Percentiles rank a stretch among this genome's conserved stretches.
Conservation (phyloP, 1,284 basidiomycete species). For the Phenoliferia sp. region DNA sequence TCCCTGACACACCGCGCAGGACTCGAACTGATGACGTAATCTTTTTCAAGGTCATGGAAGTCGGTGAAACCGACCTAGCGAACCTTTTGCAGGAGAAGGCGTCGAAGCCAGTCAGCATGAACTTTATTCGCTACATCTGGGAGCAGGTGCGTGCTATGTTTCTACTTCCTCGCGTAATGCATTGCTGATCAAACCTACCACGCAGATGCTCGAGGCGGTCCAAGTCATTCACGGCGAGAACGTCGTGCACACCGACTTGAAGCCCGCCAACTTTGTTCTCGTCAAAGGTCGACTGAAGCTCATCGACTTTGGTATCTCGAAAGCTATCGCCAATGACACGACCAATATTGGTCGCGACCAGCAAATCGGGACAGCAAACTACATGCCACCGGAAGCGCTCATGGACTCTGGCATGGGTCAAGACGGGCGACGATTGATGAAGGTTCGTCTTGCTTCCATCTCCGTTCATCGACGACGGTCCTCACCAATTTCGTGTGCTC, state of each 20-base stretch:
- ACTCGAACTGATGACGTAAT: neutral
- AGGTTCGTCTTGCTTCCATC: constrained; percentile 24
- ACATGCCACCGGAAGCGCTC: constrained; percentile 85
- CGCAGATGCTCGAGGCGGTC: constrained; percentile 88
- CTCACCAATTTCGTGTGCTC: neutral
- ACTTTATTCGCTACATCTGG: constrained; percentile 91
- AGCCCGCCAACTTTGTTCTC: constrained; percentile 92
- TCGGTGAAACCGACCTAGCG: constrained; percentile 83
- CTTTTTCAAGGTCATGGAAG: constrained; percentile 79
- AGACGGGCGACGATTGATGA: constrained; percentile 35
- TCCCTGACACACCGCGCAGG: neutral
- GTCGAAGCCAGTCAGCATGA: constrained; percentile 75
- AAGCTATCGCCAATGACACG: constrained; percentile 93
- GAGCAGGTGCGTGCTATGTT: constrained; percentile 65
- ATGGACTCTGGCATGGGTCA: constrained; percentile 34
- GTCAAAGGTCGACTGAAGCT: constrained; percentile 88
- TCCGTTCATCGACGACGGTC: neutral
- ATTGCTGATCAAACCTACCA: neutral
- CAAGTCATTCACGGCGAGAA: constrained; percentile 93
- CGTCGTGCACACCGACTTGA: constrained; percentile 92
- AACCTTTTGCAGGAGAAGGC: constrained; percentile 68
- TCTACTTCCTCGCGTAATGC: neutral
- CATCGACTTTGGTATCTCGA: constrained; percentile 95
- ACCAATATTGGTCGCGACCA: constrained; percentile 93
- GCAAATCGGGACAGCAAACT: constrained; percentile 90